phyloP scores from a whole-genome alignment of 2,329 filamentous ascomycete genomes.

The Periconia macrospinosa region DNA sequence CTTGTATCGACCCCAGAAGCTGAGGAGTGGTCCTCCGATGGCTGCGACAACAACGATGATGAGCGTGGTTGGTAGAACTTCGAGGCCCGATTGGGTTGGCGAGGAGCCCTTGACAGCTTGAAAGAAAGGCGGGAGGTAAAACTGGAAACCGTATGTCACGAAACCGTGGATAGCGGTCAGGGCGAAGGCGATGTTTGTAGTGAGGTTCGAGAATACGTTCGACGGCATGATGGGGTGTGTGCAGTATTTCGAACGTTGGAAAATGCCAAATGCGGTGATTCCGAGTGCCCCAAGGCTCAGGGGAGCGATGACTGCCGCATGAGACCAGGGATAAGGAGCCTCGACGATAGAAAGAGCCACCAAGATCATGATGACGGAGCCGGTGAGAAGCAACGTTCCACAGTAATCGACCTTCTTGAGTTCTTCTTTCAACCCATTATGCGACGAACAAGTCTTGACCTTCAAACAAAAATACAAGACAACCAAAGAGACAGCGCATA shows the following conservation, averaged over 20 bases:
- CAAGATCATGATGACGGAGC: constrained; percentile 45
- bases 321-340: constrained; percentile 47
- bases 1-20: constrained; percentile 27
- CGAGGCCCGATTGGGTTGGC: constrained; percentile 24
- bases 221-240: constrained; percentile 45
- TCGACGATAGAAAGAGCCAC: constrained; percentile 52
- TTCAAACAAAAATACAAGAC: constrained; percentile 37
- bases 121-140: constrained; percentile 33
- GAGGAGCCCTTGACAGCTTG: constrained; percentile 28
- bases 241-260: constrained; percentile 38
- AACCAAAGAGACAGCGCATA: constrained; percentile 28
- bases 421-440: constrained; percentile 10
- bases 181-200: constrained; percentile 39
- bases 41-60: constrained; percentile 25
- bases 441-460: constrained; percentile 14
- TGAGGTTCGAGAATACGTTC: constrained; percentile 50
- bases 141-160: constrained; percentile 29
- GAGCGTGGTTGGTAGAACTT: constrained; percentile 31
- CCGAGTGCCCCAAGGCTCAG: constrained; percentile 49
- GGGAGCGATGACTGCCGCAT: constrained; percentile 44
- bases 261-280: constrained; percentile 42
- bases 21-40: constrained; percentile 23
- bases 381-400: constrained; percentile 50
- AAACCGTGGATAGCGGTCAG: constrained; percentile 36
- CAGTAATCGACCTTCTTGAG: constrained; percentile 44